Conservation (phyloP, 495 filamentous ascomycete species). For the Parathielavia appendiculata region DNA sequence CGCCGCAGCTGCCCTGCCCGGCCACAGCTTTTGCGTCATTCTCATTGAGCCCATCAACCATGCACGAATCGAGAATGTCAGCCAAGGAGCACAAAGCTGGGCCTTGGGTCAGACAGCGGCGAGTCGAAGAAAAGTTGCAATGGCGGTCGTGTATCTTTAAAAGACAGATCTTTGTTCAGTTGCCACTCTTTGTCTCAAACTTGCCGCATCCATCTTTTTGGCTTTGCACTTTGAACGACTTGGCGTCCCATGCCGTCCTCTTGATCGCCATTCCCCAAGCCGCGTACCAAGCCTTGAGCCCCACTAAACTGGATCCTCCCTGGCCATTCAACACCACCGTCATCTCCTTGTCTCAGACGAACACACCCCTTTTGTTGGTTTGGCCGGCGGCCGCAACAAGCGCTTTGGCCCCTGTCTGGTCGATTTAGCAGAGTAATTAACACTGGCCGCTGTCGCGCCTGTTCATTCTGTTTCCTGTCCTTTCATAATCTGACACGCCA, state of each 20-base stretch:
- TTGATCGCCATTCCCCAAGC: not conserved
- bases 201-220: not conserved
- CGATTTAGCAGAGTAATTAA: not conserved
- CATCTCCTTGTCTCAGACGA: not conserved
- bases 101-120: not conserved
- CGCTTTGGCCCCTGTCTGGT: not conserved
- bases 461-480: not conserved
- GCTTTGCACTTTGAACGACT: not conserved
- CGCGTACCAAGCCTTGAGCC: not conserved
- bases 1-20: not conserved
- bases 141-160: not conserved
- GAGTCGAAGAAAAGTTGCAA: not conserved
- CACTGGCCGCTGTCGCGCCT: not conserved
- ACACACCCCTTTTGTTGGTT: not conserved
- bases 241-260: not conserved
- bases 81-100: not conserved
- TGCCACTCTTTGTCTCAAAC: not conserved
- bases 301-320: not conserved
- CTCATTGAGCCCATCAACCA: not conserved
- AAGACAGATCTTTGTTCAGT: not conserved
- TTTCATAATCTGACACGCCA: conserved; percentile 11
- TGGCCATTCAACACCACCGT: not conserved
- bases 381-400: not conserved
- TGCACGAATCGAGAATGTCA: not conserved
- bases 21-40: conserved; percentile 1